These are phyloP conservation scores for Fusarium mundagurra DNA, from an alignment of 2,329 filamentous ascomycete species.

Conservation along the genomic window DNA sequence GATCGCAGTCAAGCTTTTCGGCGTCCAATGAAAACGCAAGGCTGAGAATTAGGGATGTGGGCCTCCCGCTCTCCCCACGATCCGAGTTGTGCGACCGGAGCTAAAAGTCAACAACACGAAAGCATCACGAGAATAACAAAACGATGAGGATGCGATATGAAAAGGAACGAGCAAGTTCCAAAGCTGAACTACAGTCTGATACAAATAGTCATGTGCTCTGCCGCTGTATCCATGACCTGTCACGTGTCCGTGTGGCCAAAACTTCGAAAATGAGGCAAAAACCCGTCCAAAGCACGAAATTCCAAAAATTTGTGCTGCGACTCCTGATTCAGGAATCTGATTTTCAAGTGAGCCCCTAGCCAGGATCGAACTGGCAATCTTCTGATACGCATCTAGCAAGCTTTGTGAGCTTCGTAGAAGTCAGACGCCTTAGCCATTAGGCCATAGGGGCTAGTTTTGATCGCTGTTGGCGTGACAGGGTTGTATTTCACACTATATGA, in stretches of 20 bases:
- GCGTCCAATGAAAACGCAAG: not conserved
- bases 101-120: not conserved
- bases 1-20: not conserved
- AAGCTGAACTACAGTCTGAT: not conserved
- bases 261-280: not conserved
- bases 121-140: not conserved
- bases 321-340: not conserved
- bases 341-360: not conserved
- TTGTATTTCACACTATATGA: not conserved
- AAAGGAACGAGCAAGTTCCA: rapidly evolving
- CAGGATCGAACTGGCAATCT: not conserved
- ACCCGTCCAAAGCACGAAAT: not conserved
- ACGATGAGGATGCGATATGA: rapidly evolving
- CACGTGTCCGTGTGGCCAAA: rapidly evolving
- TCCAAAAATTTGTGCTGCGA: rapidly evolving
- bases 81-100: not conserved
- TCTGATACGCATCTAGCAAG: not conserved
- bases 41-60: not conserved
- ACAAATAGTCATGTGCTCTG: not conserved
- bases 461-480: not conserved
- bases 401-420: not conserved
- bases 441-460: not conserved
- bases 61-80: not conserved
- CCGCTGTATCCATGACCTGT: not conserved
- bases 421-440: slow-evolving; percentile 1